Base-by-base conservation (phyloP, 2,329 filamentous ascomycete genomes). In the Xylariaceae sp. region DNA sequence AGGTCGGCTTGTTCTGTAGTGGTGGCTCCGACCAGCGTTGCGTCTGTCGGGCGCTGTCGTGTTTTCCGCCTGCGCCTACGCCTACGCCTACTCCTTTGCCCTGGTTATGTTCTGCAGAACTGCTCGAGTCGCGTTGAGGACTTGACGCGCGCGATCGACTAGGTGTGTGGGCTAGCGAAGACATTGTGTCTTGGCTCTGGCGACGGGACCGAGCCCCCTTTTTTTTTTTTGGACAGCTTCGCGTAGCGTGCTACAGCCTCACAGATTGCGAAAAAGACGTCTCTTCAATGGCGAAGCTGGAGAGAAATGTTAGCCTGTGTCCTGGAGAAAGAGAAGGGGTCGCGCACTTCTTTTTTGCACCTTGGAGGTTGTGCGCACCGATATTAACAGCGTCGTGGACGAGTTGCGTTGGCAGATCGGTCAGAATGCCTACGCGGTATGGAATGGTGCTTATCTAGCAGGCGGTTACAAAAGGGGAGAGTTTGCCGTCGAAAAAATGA, bases 1-100 rank as follows among this genome's bases (percentile, higher is more conserved):
- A 95, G 68, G 87, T 92, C 8, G 91, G 68, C 70, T 79, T 81
- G 70, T 73, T 76, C 71, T 81, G 79, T 40, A 83, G 72, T 6
- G 78, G 73, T 8, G 80, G 80, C 67, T 84, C 81, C 60, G 84
- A 70, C 81, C 81, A 84, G 57, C 73, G 73, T 60, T 78, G 73
- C 77, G 84, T 76, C 12, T 70, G 69, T 61, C 74, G 73, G 56
- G 77, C 74, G 19, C 69, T 71, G 51, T 73, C 71, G 50, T 19
- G 43, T 34, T 46, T 46, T n/a, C 58, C 41, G 7, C 41, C 41
- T 27, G 19, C 47, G 6, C 12, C 47, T 19, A 9, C 37, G 42
- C 37, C 47, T 19, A 6, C 35, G 5, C 8, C 12, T 42, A 39
- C 50, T 43, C 45, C 51, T 49, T 40, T 39, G 43, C 43, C 32